Conservation (phyloP, 148 eudicot genomes). For the Rhododendron ferrugineum region DNA sequence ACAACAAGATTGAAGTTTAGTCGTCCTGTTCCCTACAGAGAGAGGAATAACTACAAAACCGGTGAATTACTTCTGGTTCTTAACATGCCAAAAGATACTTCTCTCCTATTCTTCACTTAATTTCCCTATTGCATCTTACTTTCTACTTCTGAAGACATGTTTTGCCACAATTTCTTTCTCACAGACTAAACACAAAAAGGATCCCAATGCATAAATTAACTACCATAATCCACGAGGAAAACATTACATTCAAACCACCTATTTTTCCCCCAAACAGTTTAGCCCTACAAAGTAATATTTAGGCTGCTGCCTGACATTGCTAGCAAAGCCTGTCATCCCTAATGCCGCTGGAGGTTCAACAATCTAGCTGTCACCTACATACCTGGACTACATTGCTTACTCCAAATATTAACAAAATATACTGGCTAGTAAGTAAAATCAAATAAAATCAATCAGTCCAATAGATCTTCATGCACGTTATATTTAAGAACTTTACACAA, state of each 20-base stretch:
- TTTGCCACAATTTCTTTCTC: not conserved
- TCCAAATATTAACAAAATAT: not conserved
- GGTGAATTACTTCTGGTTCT: not conserved
- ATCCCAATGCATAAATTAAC: not conserved
- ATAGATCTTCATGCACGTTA: not conserved
- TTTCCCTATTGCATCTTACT: not conserved
- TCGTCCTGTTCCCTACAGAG: not conserved
- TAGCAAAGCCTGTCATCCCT: not conserved
- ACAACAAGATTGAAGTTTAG: not conserved
- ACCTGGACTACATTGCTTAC: not conserved
- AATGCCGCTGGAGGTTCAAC: not conserved
- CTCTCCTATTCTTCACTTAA: not conserved
- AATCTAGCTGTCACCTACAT: not conserved
- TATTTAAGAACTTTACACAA: not conserved
- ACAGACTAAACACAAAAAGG: not conserved
- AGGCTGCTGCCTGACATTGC: conserved; percentile 1
- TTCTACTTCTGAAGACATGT: not conserved
- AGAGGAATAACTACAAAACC: not conserved
- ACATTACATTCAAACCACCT: not conserved
- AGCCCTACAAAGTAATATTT: not conserved
- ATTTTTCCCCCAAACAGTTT: not conserved
- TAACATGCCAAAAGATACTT: not conserved
- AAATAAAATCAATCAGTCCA: not conserved
- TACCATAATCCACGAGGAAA: not conserved
- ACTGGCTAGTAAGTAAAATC: not conserved